Conservation (phyloP, 495 filamentous ascomycete genomes). For the Aspergillus carlsbadensis region DNA sequence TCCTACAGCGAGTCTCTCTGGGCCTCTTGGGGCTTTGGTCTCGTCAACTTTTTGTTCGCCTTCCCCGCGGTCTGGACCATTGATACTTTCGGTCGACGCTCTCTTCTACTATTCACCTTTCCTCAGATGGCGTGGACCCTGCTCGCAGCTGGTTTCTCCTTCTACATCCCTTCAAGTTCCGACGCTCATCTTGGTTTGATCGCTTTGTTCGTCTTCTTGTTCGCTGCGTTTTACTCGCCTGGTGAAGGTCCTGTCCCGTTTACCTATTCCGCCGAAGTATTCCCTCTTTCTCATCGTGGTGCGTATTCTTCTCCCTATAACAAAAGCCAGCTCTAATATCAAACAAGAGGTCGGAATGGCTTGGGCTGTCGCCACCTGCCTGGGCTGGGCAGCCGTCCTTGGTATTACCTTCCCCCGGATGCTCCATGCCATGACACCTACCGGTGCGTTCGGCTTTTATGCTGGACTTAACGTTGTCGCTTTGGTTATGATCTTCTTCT, state of each 20-base stretch:
- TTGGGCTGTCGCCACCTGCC: constrained; percentile 69
- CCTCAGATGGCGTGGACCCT: constrained; percentile 82
- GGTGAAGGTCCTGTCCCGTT: constrained; percentile 72
- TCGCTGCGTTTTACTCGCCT: constrained; percentile 66
- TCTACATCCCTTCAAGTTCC: constrained; percentile 55
- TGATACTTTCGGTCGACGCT: constrained; percentile 78
- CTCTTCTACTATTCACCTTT: constrained; percentile 79
- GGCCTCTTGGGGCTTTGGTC: constrained; percentile 75
- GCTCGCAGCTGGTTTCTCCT: constrained; percentile 69
- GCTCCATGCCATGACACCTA: constrained; percentile 53
- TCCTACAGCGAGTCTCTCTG: constrained; percentile 58
- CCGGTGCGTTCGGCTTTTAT: constrained; percentile 52
- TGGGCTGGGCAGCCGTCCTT: constrained; percentile 72
- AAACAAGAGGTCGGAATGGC: constrained; percentile 66
- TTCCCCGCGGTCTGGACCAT: constrained; percentile 83
- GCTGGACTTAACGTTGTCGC: constrained; percentile 66
- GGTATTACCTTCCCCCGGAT: constrained; percentile 70
- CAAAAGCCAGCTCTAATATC: neutral
- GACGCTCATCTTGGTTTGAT: constrained; percentile 59
- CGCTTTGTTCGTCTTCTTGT: constrained; percentile 66
- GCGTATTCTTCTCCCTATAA: constrained; percentile 10
- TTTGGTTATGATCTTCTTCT: constrained; percentile 69
- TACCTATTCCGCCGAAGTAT: constrained; percentile 77
- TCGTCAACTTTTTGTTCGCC: constrained; percentile 82
- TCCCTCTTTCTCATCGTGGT: constrained; percentile 70